These are phyloP conservation scores for Kwoniella europaea DNA, from an alignment of 768 basidiomycete species.

Conservation along the genomic window DNA sequence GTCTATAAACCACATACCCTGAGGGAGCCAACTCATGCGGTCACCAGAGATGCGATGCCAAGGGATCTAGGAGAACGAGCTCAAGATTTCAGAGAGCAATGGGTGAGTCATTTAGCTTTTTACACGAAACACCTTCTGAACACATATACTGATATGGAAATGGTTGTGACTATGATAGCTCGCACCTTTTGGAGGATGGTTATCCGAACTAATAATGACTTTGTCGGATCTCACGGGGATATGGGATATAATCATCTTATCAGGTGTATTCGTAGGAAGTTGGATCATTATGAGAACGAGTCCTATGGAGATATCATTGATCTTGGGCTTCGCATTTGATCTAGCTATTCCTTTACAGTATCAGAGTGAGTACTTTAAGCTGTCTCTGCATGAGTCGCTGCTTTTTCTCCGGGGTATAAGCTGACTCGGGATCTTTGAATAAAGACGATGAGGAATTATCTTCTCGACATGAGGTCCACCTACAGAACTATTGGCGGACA, in stretches of 20 bases:
- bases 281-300: conserved; percentile 25
- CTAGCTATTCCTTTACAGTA: conserved; percentile 28
- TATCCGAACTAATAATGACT: conserved; percentile 25
- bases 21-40: no score
- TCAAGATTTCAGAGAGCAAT: conserved; percentile 23
- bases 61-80: conserved; percentile 17
- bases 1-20: no score
- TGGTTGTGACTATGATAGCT: conserved; percentile 9
- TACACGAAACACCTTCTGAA: background rate
- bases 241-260: conserved; percentile 27
- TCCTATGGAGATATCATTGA: conserved; percentile 26
- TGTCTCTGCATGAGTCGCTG: no score
- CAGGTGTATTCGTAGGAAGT: conserved; percentile 19
- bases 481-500: conserved; percentile 40
- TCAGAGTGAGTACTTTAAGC: conserved; percentile 11
- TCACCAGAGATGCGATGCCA: background rate
- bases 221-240: conserved; percentile 26
- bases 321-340: conserved; percentile 27
- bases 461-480: conserved; percentile 24
- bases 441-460: conserved; percentile 6
- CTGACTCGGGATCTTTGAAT: background rate
- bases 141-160: background rate
- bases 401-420: background rate
- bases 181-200: conserved; percentile 28
- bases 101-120: conserved; percentile 3